phyloP scores from a whole-genome alignment of 208 protist species.

The Trypanosoma lewisi region DNA sequence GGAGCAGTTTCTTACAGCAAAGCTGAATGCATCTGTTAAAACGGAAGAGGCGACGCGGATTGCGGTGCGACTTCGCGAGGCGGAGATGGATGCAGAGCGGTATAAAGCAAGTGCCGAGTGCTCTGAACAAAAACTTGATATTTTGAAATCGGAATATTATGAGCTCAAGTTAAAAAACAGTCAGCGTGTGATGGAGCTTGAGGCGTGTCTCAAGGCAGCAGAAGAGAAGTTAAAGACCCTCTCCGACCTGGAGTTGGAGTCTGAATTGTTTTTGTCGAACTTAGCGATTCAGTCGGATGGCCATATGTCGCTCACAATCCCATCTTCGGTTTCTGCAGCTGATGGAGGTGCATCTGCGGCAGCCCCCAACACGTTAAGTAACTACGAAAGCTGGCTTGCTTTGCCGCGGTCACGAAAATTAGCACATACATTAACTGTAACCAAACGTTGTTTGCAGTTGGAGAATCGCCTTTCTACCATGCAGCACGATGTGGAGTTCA shows the following conservation, averaged over 20 bases:
- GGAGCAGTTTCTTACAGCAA: slow-evolving; percentile 79
- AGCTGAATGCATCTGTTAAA: slow-evolving; percentile 77
- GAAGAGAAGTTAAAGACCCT: slow-evolving; percentile 85
- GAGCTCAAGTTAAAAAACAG: slow-evolving; percentile 77
- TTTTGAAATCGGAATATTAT: slow-evolving; percentile 89
- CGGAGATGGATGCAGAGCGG: slow-evolving; percentile 72
- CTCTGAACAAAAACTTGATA: slow-evolving; percentile 87
- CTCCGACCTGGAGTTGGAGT: slow-evolving; percentile 82
- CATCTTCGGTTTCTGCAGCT: neutral
- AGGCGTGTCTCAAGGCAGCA: slow-evolving; percentile 55
- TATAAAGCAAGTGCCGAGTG: slow-evolving; percentile 82
- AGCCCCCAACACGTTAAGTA: slow-evolving; percentile 4
- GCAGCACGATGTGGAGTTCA: slow-evolving; percentile 64
- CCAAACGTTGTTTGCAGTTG: slow-evolving; percentile 84
- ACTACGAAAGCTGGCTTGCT: slow-evolving; percentile 60
- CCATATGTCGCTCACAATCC: slow-evolving; percentile 29
- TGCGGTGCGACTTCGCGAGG: slow-evolving; percentile 69
- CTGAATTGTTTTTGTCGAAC: slow-evolving; percentile 84
- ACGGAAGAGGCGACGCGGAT: slow-evolving; percentile 82
- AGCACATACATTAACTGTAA: slow-evolving; percentile 73
- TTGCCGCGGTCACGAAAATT: slow-evolving; percentile 77
- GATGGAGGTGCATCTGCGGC: slow-evolving; percentile 1
- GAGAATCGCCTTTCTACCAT: slow-evolving; percentile 70
- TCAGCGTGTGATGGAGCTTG: slow-evolving; percentile 77
- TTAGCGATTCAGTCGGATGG: slow-evolving; percentile 37